These are phyloP conservation scores for Bacidia gigantensis DNA, from an alignment of 495 filamentous ascomycete species.

Conservation along the genomic window DNA sequence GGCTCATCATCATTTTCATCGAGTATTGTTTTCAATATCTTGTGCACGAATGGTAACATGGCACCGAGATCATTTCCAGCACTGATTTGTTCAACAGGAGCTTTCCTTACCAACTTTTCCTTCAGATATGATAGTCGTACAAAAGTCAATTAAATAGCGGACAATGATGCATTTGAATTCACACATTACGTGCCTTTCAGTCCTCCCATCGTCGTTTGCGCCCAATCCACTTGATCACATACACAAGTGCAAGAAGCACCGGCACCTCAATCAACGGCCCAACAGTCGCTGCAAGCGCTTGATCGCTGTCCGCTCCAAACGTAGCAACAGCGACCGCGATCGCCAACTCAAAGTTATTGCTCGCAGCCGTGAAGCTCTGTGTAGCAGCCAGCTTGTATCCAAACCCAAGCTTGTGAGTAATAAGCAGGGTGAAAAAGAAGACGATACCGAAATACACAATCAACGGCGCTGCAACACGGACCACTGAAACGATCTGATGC, in stretches of 20 bases:
- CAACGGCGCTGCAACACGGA: constrained; percentile 67
- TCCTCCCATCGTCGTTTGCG: constrained; percentile 44
- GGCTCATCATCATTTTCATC: too few relatives aligned
- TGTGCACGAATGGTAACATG: too few relatives aligned
- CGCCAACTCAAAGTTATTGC: constrained; percentile 90
- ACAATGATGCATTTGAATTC: too few relatives aligned
- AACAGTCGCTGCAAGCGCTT: constrained; percentile 80
- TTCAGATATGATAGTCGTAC: too few relatives aligned
- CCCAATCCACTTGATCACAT: constrained; percentile 51
- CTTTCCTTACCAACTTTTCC: too few relatives aligned
- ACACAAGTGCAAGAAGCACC: constrained; percentile 68
- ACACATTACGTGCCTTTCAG: too few relatives aligned
- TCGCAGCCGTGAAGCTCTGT: constrained; percentile 87
- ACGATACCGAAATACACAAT: constrained; percentile 67
- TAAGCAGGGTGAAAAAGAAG: constrained; percentile 53
- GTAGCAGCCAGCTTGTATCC: constrained; percentile 59
- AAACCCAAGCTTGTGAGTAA: constrained; percentile 49
- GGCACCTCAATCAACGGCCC: constrained; percentile 89
- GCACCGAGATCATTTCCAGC: too few relatives aligned
- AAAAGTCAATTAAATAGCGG: too few relatives aligned
- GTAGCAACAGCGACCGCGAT: constrained; percentile 84
- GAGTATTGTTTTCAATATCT: too few relatives aligned
- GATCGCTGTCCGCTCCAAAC: constrained; percentile 66
- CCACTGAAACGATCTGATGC: constrained; percentile 68
- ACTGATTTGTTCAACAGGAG: too few relatives aligned